Evolutionary conservation across 768 basidiomycete genomes (phyloP), one percentile per base, ranked within the genome.

Genomic region (Xerocomellus chrysenteron): DNA sequence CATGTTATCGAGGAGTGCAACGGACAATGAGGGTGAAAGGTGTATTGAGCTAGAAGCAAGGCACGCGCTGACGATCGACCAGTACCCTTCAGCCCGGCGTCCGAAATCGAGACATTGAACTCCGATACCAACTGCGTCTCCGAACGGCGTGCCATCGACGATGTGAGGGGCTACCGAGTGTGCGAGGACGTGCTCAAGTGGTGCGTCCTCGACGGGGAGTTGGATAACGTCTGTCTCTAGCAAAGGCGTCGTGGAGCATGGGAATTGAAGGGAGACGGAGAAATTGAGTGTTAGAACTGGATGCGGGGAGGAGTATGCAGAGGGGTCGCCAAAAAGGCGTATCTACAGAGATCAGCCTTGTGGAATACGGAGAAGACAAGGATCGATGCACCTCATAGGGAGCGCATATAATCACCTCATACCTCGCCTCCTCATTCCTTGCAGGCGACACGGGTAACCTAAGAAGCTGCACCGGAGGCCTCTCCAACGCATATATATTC

Each of bases 261-360:
- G 58, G 0, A 67, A 59, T 32, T 82, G 78, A 10, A 82, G 52
- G 13, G 76, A 72, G 26, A 86, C 74, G 0, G 69, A 68, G 46
- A 92, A 61, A 4, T 75, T 76, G 58, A 94, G 72, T 21, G 73
- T 80, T 55, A 90, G 81, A 13, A 76, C 73, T 0, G 91, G 92
- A 4, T 74, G 53, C 1, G 77, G 71, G 24, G 68, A 74, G 9
- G 71, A 72, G 11, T 72, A 61, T 16, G 68, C 71, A 33, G 61
- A 72, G 11, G 91, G 90, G 68, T 90, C 89, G 8, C 92, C 92
- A 67, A 93, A 95, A 46, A 94, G 77, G 59, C 92, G 78, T 54
- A 94, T 91, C 88, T 92, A 61, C 9, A 50, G 36, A 36, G 24
- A 33, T 50, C 46, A 52, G 37, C 32, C 14, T 32, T 47, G 32